phyloP scores from a whole-genome alignment of 176 grass and related monocot genomes.

The Musa beccarii region DNA sequence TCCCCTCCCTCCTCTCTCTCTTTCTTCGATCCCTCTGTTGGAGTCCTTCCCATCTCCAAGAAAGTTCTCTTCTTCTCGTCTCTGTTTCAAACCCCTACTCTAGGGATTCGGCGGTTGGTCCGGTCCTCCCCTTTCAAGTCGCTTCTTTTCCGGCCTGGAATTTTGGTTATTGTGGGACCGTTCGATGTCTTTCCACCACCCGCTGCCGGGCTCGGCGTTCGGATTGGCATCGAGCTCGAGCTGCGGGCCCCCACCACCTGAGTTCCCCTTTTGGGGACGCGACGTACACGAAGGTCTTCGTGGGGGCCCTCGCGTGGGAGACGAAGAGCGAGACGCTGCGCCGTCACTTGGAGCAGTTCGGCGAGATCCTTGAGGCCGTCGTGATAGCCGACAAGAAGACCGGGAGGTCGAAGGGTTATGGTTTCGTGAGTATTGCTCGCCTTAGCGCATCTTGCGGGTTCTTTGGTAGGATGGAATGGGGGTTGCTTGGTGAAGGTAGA shows the following conservation, averaged over 20 bases:
- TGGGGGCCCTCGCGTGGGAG: conserved; percentile 19
- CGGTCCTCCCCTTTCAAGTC: not conserved
- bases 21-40: not conserved
- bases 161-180: not conserved
- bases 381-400: conserved; percentile 18
- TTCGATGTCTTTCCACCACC: conserved; percentile 8
- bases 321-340: conserved; percentile 15
- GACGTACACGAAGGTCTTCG: conserved; percentile 20
- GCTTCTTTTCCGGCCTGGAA: not conserved
- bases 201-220: conserved; percentile 16
- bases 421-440: conserved; percentile 59
- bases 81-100: not conserved
- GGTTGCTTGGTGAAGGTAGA: not conserved
- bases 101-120: conserved; percentile 9
- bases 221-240: conserved; percentile 16
- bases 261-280: conserved; percentile 17
- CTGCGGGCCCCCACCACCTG: conserved; percentile 4
- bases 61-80: not conserved
- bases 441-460: not conserved
- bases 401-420: conserved; percentile 89
- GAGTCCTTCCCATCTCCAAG: not conserved
- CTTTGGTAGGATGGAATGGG: not conserved
- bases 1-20: not conserved
- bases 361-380: conserved; percentile 21
- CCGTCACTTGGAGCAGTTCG: conserved; percentile 12